phyloP scores from a whole-genome alignment of 352 stramenopile genomes.

The Pythium sp. region DNA sequence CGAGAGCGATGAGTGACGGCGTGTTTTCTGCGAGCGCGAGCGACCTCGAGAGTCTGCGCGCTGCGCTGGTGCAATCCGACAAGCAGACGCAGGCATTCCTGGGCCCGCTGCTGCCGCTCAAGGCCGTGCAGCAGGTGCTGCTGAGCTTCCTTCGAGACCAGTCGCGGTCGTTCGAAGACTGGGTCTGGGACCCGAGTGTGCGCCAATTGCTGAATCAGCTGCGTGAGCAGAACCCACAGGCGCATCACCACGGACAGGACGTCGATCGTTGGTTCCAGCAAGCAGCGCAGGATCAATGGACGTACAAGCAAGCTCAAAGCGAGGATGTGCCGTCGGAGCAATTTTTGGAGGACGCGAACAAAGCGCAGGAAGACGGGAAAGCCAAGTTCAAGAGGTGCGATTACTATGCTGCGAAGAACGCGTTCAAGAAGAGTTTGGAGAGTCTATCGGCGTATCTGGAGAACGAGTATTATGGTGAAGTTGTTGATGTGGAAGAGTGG shows the following conservation, averaged over 20 bases:
- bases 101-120: constrained; percentile 50
- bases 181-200: constrained; percentile 69
- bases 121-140: constrained; percentile 67
- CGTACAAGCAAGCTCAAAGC: constrained; percentile 1
- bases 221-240: constrained; percentile 30
- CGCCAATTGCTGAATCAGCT: constrained; percentile 52
- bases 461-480: constrained; percentile 46
- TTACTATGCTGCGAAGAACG: constrained; percentile 66
- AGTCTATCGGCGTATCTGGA: constrained; percentile 38
- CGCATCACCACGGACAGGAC: constrained; percentile 24
- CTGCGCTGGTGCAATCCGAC: constrained; percentile 38
- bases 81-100: constrained; percentile 56
- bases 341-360: constrained; percentile 39
- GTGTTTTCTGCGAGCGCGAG: constrained; percentile 14
- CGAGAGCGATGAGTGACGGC: background rate
- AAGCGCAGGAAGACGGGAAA: constrained; percentile 57
- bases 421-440: constrained; percentile 51
- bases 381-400: constrained; percentile 58
- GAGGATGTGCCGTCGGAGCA: constrained; percentile 24
- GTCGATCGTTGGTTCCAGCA: constrained; percentile 46
- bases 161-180: constrained; percentile 64
- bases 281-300: constrained; percentile 26
- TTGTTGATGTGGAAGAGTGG: constrained; percentile 33
- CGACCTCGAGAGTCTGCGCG: constrained; percentile 39
- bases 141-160: constrained; percentile 62